These are phyloP conservation scores for Coffea canephora DNA, from an alignment of 257 asterid genomes.

Conservation along the genomic window DNA sequence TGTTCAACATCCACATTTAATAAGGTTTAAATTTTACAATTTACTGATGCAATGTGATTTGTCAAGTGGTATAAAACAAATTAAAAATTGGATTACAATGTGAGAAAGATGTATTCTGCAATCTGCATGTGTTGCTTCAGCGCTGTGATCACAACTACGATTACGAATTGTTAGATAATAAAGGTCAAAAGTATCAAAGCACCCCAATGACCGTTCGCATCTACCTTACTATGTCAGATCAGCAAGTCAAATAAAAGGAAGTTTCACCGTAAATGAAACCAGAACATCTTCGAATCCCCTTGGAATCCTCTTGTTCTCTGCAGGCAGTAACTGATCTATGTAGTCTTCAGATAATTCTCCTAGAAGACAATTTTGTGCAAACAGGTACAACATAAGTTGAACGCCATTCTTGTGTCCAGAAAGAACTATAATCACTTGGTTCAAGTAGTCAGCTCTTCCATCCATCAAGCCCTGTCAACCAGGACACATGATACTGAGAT, in stretches of 20 bases:
- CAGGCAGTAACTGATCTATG: background rate
- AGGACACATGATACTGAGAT: slow-evolving; percentile 7
- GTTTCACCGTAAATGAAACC: background rate
- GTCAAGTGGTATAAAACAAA: background rate
- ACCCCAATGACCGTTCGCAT: too few relatives aligned
- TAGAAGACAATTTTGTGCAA: background rate
- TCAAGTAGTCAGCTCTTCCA: slow-evolving; percentile 81
- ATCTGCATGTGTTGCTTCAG: background rate
- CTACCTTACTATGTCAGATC: background rate
- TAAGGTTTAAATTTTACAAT: too few relatives aligned
- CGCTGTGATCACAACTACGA: background rate
- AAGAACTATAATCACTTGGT: background rate
- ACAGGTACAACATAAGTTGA: background rate
- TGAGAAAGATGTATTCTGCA: background rate
- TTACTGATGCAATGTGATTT: too few relatives aligned
- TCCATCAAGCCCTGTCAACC: slow-evolving; percentile 76
- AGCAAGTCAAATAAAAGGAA: background rate
- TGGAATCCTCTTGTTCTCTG: background rate
- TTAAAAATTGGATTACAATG: background rate
- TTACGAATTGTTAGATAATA: too few relatives aligned
- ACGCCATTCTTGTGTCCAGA: too few relatives aligned
- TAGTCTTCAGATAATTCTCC: background rate
- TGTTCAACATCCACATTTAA: too few relatives aligned
- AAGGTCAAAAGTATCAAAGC: background rate
- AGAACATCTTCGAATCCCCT: background rate